A percentile compares a stretch with the other conserved stretches of the same genome.
Conservation (phyloP, 371 early-diverging fungal species). For the Mortierella sp. region DNA sequence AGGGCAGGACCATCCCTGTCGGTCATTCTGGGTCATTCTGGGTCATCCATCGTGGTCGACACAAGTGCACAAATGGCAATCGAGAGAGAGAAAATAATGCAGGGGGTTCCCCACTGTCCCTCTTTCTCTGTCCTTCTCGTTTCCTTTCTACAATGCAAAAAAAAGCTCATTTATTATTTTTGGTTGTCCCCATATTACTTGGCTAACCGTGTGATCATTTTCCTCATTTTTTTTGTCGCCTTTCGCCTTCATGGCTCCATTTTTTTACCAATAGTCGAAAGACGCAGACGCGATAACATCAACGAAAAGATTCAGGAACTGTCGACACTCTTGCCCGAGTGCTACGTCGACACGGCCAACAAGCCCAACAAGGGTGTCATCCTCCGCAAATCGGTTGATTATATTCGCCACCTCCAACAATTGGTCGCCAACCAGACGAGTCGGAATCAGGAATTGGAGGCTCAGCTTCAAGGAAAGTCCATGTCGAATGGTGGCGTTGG, state of each 20-base stretch:
- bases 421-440: constrained; percentile 66
- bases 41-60: not conserved
- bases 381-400: constrained; percentile 91
- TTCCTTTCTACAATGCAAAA: not conserved
- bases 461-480: constrained; percentile 43
- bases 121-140: not conserved
- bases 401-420: constrained; percentile 82
- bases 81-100: constrained; percentile 7
- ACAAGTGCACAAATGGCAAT: not conserved
- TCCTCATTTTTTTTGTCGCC: not conserved
- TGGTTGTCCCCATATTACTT: not conserved
- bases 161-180: not conserved
- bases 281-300: constrained; percentile 96
- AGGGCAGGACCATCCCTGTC: not conserved
- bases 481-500: not conserved
- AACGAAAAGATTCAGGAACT: constrained; percentile 98
- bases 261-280: constrained; percentile 74
- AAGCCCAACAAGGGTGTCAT: constrained; percentile 88
- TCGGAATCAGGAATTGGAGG: constrained; percentile 83
- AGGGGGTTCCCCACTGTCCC: not conserved
- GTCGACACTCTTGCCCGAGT: constrained; percentile 85
- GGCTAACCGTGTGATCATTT: not conserved
- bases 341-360: constrained; percentile 67
- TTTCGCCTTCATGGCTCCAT: not conserved
- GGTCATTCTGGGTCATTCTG: not conserved